A percentile compares a stretch with the other conserved stretches of the same genome.
Evolutionary conservation across 1,139 yeast genomes (phyloP).

Genomic region (Taphrina confusa): DNA sequence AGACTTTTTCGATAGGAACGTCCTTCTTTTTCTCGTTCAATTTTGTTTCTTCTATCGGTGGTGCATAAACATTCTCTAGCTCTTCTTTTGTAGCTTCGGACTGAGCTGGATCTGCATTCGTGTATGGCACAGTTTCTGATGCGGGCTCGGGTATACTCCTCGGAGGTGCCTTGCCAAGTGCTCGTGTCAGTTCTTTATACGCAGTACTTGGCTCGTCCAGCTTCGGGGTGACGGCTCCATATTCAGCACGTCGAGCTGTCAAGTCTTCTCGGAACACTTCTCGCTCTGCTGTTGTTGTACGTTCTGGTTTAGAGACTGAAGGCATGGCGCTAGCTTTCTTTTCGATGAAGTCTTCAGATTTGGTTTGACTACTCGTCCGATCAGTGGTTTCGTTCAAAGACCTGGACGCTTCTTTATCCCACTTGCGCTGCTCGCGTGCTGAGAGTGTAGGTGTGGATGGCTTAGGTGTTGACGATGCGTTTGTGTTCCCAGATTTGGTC

Average conservation of each 20-base stretch:
- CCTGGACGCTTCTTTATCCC: conserved; percentile 2
- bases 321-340: not conserved
- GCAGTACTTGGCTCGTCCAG: conserved; percentile 17
- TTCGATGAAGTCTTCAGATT: too few relatives aligned
- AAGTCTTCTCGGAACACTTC: conserved; percentile 27
- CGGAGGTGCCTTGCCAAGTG: conserved; percentile 19
- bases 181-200: conserved; percentile 23
- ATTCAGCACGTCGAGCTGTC: conserved; percentile 29
- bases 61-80: conserved; percentile 25
- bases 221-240: conserved; percentile 30
- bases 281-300: not conserved
- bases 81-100: conserved; percentile 1
- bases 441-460: not conserved
- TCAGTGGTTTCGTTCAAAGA: not conserved
- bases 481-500: not conserved
- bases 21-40: not conserved
- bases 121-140: conserved; percentile 8
- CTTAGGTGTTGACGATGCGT: not conserved
- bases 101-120: not conserved
- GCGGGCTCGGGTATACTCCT: not conserved
- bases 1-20: conserved; percentile 1
- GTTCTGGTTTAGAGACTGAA: not conserved
- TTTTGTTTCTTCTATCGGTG: conserved; percentile 16
- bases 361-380: not conserved
- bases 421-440: conserved; percentile 21